Conservation (phyloP, 1,284 basidiomycete species). For the Caloboletus firmus region DNA sequence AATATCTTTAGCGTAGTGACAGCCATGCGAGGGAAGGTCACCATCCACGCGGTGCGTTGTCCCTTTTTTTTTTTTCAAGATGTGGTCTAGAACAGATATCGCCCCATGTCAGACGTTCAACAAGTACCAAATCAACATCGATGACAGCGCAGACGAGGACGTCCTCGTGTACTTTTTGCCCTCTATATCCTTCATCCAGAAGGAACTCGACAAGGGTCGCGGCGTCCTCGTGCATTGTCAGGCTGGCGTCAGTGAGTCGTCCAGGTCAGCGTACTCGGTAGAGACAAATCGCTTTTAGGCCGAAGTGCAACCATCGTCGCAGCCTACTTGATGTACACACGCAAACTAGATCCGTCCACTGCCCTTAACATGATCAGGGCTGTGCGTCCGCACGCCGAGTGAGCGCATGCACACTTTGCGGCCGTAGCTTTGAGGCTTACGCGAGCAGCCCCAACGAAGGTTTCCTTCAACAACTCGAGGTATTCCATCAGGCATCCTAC, state of each 20-base stretch:
- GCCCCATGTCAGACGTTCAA: slow-evolving; percentile 52
- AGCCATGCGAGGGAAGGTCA: slow-evolving; percentile 68
- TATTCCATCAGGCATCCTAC: slow-evolving; percentile 73
- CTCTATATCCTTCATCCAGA: slow-evolving; percentile 77
- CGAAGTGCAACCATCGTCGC: slow-evolving; percentile 80
- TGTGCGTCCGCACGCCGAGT: slow-evolving; percentile 70
- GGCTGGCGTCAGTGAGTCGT: slow-evolving; percentile 76
- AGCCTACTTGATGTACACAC: slow-evolving; percentile 81
- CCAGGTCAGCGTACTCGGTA: not conserved
- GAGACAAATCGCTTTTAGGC: slow-evolving; percentile 43
- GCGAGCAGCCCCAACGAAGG: slow-evolving; percentile 70
- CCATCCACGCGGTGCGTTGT: slow-evolving; percentile 57
- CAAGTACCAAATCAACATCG: slow-evolving; percentile 67
- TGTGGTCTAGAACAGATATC: not conserved
- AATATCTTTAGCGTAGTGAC: slow-evolving; percentile 70
- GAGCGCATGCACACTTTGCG: slow-evolving; percentile 27
- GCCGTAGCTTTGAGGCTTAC: slow-evolving; percentile 6
- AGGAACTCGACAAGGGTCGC: slow-evolving; percentile 69
- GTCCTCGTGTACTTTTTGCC: slow-evolving; percentile 75
- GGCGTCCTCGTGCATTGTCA: slow-evolving; percentile 86
- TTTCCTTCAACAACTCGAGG: slow-evolving; percentile 74
- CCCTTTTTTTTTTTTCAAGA: not conserved
- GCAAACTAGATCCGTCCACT: slow-evolving; percentile 59
- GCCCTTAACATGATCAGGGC: slow-evolving; percentile 69
- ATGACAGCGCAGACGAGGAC: slow-evolving; percentile 71